These are phyloP conservation scores for Aspergillus mulundensis DNA, from an alignment of 495 filamentous ascomycete species.

Conservation along the genomic window DNA sequence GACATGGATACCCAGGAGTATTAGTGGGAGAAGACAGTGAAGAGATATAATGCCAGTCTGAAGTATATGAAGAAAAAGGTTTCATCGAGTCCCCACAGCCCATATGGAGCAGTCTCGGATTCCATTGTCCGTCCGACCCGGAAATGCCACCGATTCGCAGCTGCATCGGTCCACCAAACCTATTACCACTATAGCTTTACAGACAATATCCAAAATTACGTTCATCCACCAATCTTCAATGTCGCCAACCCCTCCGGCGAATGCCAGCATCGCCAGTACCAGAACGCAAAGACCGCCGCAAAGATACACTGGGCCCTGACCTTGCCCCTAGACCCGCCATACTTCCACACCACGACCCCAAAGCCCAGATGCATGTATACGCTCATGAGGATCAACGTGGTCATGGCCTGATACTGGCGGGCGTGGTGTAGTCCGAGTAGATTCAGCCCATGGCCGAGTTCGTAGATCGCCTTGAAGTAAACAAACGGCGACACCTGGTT, in stretches of 20 bases:
- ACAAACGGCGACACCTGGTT: not conserved
- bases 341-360: not conserved
- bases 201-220: too few species aligned
- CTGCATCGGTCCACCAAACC: not conserved
- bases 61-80: too few species aligned
- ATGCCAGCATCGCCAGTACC: not conserved
- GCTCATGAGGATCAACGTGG: not conserved
- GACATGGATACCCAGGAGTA: too few species aligned
- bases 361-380: not conserved
- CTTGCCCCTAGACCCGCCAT: not conserved
- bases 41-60: too few species aligned
- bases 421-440: not conserved
- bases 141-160: not conserved
- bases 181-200: too few species aligned
- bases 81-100: too few species aligned
- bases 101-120: too few species aligned
- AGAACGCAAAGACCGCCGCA: not conserved
- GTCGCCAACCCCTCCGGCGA: not conserved
- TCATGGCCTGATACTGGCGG: not conserved
- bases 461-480: not conserved
- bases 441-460: not conserved
- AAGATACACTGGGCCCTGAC: not conserved
- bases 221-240: not conserved
- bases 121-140: not conserved
- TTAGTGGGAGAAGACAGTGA: too few species aligned